These are phyloP conservation scores for Lentinula boryana DNA, from an alignment of 768 basidiomycete species.

Conservation along the genomic window DNA sequence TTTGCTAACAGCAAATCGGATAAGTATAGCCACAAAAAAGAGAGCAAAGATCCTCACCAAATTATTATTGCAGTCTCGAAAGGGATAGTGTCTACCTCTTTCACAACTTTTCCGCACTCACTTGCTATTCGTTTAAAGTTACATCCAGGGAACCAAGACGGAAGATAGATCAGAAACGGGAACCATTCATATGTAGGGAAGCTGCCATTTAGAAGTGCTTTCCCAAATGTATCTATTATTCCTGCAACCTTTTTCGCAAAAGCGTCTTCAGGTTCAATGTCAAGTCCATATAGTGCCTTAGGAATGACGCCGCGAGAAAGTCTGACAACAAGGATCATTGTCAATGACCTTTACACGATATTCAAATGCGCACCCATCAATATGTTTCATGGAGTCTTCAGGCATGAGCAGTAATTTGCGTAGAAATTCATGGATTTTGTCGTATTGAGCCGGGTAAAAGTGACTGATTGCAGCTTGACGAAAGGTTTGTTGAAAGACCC, in stretches of 20 bases:
- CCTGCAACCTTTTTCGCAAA: neutral
- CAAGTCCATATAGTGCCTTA: neutral
- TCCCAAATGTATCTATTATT: neutral
- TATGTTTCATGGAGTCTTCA: neutral
- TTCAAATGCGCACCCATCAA: neutral
- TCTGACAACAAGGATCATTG: neutral
- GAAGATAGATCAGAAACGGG: neutral
- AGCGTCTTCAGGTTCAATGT: neutral
- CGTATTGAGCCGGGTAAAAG: neutral
- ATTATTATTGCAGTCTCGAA: neutral
- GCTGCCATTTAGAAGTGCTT: neutral
- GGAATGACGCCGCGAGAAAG: neutral
- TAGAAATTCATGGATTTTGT: neutral
- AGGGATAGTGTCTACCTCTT: neutral
- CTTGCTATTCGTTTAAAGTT: neutral
- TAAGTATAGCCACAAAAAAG: too few relatives aligned
- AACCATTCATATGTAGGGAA: neutral
- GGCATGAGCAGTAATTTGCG: neutral
- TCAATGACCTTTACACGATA: neutral
- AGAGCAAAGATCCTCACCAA: neutral
- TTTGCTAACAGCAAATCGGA: neutral
- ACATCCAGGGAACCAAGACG: constrained; percentile 5
- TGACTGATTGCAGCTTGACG: neutral
- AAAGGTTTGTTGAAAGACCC: neutral
- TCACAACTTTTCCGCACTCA: neutral